Evolutionary conservation across 441 rosid species (phyloP).

Genomic region (Corymbia citriodora): DNA sequence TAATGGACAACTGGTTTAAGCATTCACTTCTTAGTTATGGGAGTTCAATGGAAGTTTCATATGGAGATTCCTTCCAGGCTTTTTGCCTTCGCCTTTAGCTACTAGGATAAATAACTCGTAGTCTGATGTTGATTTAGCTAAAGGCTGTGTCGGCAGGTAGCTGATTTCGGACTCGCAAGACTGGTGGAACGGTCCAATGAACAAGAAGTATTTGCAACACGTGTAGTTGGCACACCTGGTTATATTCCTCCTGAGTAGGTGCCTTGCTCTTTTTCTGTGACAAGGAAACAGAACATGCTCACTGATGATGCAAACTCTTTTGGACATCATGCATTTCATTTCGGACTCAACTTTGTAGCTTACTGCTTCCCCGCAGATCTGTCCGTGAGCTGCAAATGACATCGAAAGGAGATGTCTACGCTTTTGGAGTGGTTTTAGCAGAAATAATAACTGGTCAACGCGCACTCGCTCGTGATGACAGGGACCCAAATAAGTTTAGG

Average conservation of each 20-base stretch:
- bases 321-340: not conserved
- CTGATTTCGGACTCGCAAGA: slow-evolving; percentile 38
- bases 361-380: slow-evolving; percentile 7
- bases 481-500: slow-evolving; percentile 16
- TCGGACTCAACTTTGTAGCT: not conserved
- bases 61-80: not conserved
- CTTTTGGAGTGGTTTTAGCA: slow-evolving; percentile 34
- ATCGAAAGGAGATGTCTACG: slow-evolving; percentile 29
- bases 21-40: not conserved
- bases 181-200: slow-evolving; percentile 23
- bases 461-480: slow-evolving; percentile 16
- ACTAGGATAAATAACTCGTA: not conserved
- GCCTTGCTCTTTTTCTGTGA: not conserved
- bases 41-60: not conserved
- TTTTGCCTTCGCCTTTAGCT: not conserved
- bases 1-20: not conserved
- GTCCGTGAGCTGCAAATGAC: slow-evolving; percentile 25
- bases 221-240: slow-evolving; percentile 31
- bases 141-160: slow-evolving; percentile 7
- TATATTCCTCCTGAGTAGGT: slow-evolving; percentile 35
- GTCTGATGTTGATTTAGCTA: not conserved
- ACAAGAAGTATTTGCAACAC: slow-evolving; percentile 16
- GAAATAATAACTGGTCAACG: slow-evolving; percentile 26
- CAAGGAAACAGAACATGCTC: not conserved
- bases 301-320: not conserved